These are phyloP conservation scores for Hericium coralloides DNA, from an alignment of 768 basidiomycete species.

Conservation along the genomic window DNA sequence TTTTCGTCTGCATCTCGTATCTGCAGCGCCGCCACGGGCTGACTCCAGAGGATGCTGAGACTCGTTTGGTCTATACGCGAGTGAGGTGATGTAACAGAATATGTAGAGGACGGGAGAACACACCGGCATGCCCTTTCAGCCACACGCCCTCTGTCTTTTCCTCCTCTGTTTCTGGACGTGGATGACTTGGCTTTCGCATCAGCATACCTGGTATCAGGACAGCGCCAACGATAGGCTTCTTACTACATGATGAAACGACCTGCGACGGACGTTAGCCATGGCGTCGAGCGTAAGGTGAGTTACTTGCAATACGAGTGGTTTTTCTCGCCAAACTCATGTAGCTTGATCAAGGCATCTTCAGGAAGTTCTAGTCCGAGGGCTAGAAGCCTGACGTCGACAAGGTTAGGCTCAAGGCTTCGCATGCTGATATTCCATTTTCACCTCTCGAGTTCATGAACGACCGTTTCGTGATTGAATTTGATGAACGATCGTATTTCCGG, in stretches of 20 bases:
- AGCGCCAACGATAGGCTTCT: constrained; percentile 10
- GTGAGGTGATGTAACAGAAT: background rate
- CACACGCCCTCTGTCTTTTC: constrained; percentile 21
- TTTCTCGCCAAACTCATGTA: constrained; percentile 19
- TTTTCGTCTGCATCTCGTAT: constrained; percentile 23
- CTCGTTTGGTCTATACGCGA: constrained; percentile 19
- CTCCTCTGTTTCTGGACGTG: constrained; percentile 23
- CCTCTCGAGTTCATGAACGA: constrained; percentile 21
- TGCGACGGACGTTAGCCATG: constrained; percentile 13
- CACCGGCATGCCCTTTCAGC: constrained; percentile 28
- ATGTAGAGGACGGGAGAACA: background rate
- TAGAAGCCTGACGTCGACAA: constrained; percentile 18
- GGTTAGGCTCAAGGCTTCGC: background rate
- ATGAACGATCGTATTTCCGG: constrained; percentile 23
- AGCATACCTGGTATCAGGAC: background rate
- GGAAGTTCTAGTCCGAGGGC: constrained; percentile 25
- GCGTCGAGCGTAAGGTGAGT: background rate
- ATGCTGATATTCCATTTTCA: background rate
- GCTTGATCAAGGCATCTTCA: constrained; percentile 24
- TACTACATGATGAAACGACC: constrained; percentile 63
- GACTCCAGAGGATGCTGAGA: constrained; percentile 25
- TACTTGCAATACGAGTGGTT: constrained; percentile 23
- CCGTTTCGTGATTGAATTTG: constrained; percentile 21
- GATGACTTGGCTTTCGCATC: constrained; percentile 16
- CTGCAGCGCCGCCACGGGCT: constrained; percentile 25